These are phyloP conservation scores for Hypericum androsaemum DNA, from an alignment of 345 rosid genomes.

Conservation along the genomic window DNA sequence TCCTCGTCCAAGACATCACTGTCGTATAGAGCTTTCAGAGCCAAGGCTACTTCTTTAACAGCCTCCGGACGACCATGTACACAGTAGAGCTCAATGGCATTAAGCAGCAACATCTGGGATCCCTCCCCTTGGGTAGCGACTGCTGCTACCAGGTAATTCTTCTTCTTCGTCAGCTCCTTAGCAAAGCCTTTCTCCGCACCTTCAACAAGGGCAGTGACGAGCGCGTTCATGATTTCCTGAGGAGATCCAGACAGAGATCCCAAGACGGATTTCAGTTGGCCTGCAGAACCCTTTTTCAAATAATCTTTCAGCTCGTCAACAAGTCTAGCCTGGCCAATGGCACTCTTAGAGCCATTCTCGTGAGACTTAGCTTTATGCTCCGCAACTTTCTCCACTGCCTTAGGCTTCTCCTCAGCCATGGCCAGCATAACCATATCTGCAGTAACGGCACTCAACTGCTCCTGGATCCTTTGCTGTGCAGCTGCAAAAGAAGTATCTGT, in stretches of 20 bases:
- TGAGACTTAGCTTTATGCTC: conserved; percentile 5
- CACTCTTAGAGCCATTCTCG: conserved; percentile 21
- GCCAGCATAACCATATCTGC: conserved; percentile 91
- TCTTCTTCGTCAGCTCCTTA: conserved; percentile 56
- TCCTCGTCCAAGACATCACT: conserved; percentile 72
- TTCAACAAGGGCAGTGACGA: conserved; percentile 49
- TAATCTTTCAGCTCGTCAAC: conserved; percentile 35
- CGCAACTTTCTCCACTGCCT: conserved; percentile 21
- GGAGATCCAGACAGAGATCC: conserved; percentile 41
- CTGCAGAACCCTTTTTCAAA: conserved; percentile 36
- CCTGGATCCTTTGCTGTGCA: conserved; percentile 63
- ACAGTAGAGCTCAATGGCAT: conserved; percentile 44
- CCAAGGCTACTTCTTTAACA: conserved; percentile 55
- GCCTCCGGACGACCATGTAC: conserved; percentile 29
- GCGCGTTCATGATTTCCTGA: conserved; percentile 48
- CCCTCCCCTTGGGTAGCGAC: conserved; percentile 33
- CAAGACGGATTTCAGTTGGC: conserved; percentile 39
- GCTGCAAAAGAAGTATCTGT: conserved; percentile 82
- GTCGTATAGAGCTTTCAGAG: conserved; percentile 65
- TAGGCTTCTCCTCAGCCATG: conserved; percentile 39
- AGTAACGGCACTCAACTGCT: conserved; percentile 69
- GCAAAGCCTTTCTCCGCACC: conserved; percentile 52
- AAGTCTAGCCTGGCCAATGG: conserved; percentile 18
- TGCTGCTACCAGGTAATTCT: conserved; percentile 48
- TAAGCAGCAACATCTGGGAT: conserved; percentile 42